Evolutionary conservation across 2,329 filamentous ascomycete genomes (phyloP).

Genomic region (Talaromyces marneffei): DNA sequence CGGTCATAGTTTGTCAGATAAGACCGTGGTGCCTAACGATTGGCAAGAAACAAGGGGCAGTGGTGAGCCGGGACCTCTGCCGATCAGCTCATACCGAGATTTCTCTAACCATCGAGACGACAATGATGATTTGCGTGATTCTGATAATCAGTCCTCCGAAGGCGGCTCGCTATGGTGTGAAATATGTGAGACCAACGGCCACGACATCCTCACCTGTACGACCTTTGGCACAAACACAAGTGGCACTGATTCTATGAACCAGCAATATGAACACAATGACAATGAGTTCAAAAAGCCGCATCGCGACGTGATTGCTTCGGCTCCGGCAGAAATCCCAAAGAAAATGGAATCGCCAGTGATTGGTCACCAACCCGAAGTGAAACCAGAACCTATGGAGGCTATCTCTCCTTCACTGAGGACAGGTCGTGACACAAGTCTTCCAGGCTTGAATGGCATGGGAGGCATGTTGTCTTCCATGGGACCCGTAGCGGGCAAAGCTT

Average conservation of each 20-base stretch:
- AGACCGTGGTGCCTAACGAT: constrained; percentile 38
- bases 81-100: constrained; percentile 23
- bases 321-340: background rate
- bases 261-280: constrained; percentile 1
- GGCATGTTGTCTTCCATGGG: constrained; percentile 43
- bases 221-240: constrained; percentile 58
- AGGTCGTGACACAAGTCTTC: constrained; percentile 37
- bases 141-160: constrained; percentile 52
- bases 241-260: constrained; percentile 12
- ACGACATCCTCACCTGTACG: constrained; percentile 90
- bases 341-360: background rate
- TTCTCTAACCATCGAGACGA: constrained; percentile 28
- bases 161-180: constrained; percentile 85
- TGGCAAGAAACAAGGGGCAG: constrained; percentile 32
- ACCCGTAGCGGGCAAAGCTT: constrained; percentile 71
- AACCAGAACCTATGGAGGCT: constrained; percentile 14
- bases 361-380: constrained; percentile 1
- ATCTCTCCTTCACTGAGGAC: constrained; percentile 30
- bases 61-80: constrained; percentile 20
- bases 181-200: constrained; percentile 85
- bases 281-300: background rate
- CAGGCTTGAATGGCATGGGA: constrained; percentile 39
- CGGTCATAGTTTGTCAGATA: constrained; percentile 37
- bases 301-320: background rate
- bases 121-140: constrained; percentile 35